Percentiles rank a stretch among this genome's conserved stretches.
Evolutionary conservation across 306 rosid species (phyloP).

Genomic region (Pueraria montana): DNA sequence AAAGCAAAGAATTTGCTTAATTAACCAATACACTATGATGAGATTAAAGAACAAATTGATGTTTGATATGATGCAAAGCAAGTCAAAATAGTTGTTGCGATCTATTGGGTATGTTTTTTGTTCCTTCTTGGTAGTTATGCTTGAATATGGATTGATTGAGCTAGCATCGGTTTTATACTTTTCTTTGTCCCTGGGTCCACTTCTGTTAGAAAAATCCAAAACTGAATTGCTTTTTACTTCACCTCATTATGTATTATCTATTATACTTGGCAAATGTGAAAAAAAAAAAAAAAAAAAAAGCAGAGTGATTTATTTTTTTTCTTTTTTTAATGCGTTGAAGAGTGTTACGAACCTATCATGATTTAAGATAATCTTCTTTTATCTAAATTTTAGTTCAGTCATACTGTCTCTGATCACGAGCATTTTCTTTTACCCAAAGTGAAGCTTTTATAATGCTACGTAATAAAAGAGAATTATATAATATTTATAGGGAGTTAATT

Average conservation of each 20-base stretch:
- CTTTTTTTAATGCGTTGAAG: no score
- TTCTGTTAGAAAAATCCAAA: constrained; percentile 23
- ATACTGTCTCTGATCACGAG: neutral
- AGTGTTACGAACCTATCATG: neutral
- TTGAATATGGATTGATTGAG: constrained; percentile 37
- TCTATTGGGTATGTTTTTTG: constrained; percentile 26
- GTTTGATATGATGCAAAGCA: constrained; percentile 49
- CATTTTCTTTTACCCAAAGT: constrained; percentile 3
- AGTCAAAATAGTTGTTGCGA: constrained; percentile 49
- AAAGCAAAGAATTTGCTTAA: constrained; percentile 53
- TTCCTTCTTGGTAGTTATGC: constrained; percentile 41
- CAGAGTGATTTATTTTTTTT: neutral
- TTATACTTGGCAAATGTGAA: no score
- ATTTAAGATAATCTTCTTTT: neutral
- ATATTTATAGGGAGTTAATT: neutral
- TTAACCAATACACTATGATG: constrained; percentile 56
- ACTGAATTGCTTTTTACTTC: constrained; percentile 34
- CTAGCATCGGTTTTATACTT: constrained; percentile 33
- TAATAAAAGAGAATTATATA: neutral
- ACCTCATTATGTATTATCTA: neutral
- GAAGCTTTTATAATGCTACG: neutral
- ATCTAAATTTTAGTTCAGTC: constrained; percentile 3
- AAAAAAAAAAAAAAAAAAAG: no score
- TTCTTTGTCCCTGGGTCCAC: constrained; percentile 48
- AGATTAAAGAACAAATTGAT: constrained; percentile 36